Base-by-base conservation (phyloP, 2,329 filamentous ascomycete genomes). In the Akanthomyces muscarius region DNA sequence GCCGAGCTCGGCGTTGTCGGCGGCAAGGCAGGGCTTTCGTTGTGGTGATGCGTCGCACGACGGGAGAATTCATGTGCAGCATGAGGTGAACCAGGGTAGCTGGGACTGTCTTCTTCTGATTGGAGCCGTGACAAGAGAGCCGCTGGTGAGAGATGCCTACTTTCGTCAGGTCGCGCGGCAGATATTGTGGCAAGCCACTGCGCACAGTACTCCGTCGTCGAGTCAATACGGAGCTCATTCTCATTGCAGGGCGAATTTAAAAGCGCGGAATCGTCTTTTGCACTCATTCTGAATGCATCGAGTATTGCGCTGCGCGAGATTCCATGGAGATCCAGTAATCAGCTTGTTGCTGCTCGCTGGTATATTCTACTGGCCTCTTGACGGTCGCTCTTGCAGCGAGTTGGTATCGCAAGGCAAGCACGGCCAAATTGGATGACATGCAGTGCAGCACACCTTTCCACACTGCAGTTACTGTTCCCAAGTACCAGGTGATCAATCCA, bases 171-270 rank as follows among this genome's bases (percentile, higher is more conserved):
- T 23, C 48, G 50, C 30, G 51, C 41, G 42, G 50, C 51, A 28
- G 59, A 33, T 25, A 62, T 2, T 10, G 59, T 42, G 42, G 59
- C 51, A 30, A 62, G 51, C 59, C 59, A 62, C 23, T 53, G 41
- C 11, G 42, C 42, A 44, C 59, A 62, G 33, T 62, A 62, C 10
- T 55, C 50, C 28, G 16, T 48, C 1, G 51, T 38, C 2, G 59
- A 48, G 7, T 55, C 51, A 25, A 33, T 5, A 2, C 28, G 47
- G 25, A 21, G 28, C 21, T 53, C 38, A 14, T 21, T 21, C 6
- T 18, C n/a, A 13, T 30, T 5, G 16, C 42, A 38, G 13, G 13
- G 42, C 13, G 44, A 41, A 1, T 48, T 36, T 3, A 5, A 10
- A 5, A 21, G 4, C 1, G 28, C 55, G 18, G 30, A 4, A 4